phyloP scores from a whole-genome alignment of 768 basidiomycete species.

The Collybiopsis confluens region DNA sequence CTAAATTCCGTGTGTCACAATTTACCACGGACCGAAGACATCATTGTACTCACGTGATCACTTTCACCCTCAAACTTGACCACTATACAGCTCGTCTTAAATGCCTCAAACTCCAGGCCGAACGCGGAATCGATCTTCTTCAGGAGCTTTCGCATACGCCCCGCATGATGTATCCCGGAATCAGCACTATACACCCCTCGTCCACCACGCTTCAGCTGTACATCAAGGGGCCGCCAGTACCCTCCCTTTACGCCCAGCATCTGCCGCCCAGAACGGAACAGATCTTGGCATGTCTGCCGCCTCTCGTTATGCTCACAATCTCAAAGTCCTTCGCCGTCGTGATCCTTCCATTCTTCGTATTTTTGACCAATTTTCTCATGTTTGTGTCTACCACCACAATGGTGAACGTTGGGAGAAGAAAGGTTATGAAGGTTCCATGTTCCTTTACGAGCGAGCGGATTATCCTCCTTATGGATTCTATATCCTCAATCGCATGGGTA shows the following conservation, averaged over 20 bases:
- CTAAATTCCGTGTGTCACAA: too few relatives aligned
- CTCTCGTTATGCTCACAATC: conserved; percentile 69
- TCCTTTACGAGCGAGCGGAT: conserved; percentile 78
- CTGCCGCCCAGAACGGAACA: neutral
- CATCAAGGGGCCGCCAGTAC: neutral
- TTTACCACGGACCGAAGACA: too few relatives aligned
- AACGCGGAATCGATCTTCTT: conserved; percentile 6
- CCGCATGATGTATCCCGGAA: neutral
- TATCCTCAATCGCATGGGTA: conserved; percentile 78
- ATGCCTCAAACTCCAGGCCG: too few relatives aligned
- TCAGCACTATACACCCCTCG: neutral
- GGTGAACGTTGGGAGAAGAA: conserved; percentile 77
- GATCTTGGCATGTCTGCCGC: conserved; percentile 55
- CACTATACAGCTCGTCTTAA: too few relatives aligned
- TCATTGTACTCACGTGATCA: too few relatives aligned
- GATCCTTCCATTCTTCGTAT: conserved; percentile 78
- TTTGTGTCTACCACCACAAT: conserved; percentile 76
- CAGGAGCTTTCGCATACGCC: neutral
- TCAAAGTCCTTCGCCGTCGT: conserved; percentile 73
- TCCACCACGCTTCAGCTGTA: neutral
- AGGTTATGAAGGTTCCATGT: conserved; percentile 86
- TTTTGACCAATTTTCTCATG: conserved; percentile 86
- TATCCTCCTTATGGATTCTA: conserved; percentile 86
- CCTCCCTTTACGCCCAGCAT: conserved; percentile 4
- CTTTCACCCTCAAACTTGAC: too few relatives aligned